These are phyloP conservation scores for Neoboletus brunneissimus DNA, from an alignment of 768 basidiomycete species.

Conservation along the genomic window DNA sequence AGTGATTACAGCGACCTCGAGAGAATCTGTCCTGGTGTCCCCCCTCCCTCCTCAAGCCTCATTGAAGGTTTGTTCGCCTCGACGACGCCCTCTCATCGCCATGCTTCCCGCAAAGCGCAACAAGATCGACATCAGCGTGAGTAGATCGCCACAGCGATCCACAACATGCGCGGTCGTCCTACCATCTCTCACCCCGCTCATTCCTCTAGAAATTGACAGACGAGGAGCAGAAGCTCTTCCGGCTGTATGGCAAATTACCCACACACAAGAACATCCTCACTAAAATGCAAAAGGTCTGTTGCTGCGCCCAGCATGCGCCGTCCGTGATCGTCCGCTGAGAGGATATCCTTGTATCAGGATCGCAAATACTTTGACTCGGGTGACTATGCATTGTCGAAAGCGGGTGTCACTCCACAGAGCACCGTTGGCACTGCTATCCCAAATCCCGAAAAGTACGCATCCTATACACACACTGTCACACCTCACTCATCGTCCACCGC, in stretches of 20 bases:
- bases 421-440: constrained; percentile 95
- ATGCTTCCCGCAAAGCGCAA: constrained; percentile 83
- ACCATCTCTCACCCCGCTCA: constrained; percentile 15
- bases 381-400: constrained; percentile 96
- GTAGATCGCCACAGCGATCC: constrained; percentile 28
- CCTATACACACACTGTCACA: neutral
- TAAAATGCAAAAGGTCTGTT: constrained; percentile 90
- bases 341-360: constrained; percentile 54
- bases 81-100: constrained; percentile 18
- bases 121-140: constrained; percentile 92
- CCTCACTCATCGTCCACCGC: neutral
- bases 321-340: constrained; percentile 6
- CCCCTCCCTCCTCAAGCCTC: neutral
- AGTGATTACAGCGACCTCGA: constrained; percentile 19
- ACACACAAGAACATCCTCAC: constrained; percentile 89
- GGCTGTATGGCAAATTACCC: constrained; percentile 92
- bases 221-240: constrained; percentile 92
- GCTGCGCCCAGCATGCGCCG: neutral
- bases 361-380: constrained; percentile 99
- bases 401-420: constrained; percentile 83
- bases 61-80: constrained; percentile 21
- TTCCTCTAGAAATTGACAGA: constrained; percentile 66
- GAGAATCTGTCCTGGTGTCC: constrained; percentile 6
- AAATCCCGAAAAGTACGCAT: constrained; percentile 89
- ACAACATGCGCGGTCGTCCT: neutral